phyloP scores from a whole-genome alignment of 2,329 filamentous ascomycete species.

The Rutstroemia sp. region DNA sequence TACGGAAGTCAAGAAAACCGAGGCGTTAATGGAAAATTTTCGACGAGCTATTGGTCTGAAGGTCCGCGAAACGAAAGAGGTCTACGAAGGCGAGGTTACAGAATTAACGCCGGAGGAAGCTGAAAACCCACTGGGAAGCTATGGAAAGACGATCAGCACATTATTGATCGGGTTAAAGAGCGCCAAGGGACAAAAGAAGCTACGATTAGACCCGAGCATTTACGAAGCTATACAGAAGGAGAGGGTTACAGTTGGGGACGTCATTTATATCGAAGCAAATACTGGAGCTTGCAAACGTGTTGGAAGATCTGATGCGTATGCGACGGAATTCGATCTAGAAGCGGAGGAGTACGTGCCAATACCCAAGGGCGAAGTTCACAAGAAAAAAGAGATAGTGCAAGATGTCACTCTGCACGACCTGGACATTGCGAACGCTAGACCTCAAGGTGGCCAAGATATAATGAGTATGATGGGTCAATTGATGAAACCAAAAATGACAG shows the following conservation, averaged over 20 bases:
- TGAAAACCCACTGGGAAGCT: conserved; percentile 93
- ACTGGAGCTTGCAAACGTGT: conserved; percentile 97
- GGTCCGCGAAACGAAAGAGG: conserved; percentile 97
- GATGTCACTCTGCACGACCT: conserved; percentile 96
- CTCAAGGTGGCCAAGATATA: conserved; percentile 95
- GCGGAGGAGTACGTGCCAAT: conserved; percentile 98
- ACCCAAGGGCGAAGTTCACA: conserved; percentile 97
- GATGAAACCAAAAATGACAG: conserved; percentile 99
- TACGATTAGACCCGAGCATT: conserved; percentile 92
- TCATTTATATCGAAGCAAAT: conserved; percentile 99
- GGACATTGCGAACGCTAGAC: conserved; percentile 89
- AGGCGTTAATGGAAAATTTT: conserved; percentile 99
- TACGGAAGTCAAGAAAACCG: conserved; percentile 98
- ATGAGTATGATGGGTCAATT: conserved; percentile 99
- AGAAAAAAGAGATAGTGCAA: conserved; percentile 99
- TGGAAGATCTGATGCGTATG: conserved; percentile 91
- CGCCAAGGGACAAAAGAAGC: conserved; percentile 94
- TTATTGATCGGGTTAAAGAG: conserved; percentile 92
- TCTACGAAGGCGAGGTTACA: conserved; percentile 97
- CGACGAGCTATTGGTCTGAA: conserved; percentile 91
- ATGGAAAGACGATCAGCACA: conserved; percentile 95
- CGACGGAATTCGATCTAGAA: conserved; percentile 96
- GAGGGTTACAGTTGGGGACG: conserved; percentile 89
- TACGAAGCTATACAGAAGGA: conserved; percentile 99
- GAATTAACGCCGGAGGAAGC: conserved; percentile 97